Evolutionary conservation across 2,329 filamentous ascomycete species (phyloP).

Genomic region (Fusarium temperatum): DNA sequence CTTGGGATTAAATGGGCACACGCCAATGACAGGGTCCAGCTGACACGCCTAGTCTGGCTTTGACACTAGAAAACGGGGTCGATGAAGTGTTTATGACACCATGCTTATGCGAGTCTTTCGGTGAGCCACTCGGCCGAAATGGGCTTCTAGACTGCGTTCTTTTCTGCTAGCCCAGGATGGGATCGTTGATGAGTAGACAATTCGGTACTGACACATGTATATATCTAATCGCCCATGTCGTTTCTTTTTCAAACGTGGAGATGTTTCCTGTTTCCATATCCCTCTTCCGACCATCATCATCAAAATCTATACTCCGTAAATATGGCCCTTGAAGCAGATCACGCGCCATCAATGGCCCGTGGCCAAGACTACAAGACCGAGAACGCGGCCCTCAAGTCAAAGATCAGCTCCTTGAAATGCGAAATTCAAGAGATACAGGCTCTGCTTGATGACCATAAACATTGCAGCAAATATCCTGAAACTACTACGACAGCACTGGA

Average conservation of each 20-base stretch:
- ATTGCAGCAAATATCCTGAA: not conserved
- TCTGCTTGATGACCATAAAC: not conserved
- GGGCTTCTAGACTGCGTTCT: not conserved
- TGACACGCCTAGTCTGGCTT: not conserved
- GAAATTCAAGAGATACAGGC: not conserved
- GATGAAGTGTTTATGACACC: constrained; percentile 14
- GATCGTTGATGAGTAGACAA: not conserved
- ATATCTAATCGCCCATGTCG: not conserved
- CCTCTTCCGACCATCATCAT: not conserved
- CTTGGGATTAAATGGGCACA: too few species aligned
- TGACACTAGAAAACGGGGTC: not conserved
- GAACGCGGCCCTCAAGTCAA: not conserved
- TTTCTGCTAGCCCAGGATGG: not conserved
- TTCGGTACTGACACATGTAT: not conserved
- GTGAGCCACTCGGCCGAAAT: not conserved
- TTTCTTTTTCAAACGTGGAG: too few species aligned
- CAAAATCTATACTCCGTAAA: not conserved
- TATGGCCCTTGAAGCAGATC: not conserved
- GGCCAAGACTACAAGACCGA: not conserved
- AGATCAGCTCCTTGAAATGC: not conserved
- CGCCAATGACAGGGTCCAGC: not conserved
- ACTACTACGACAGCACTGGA: not conserved
- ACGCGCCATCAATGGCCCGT: not conserved
- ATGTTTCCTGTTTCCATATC: not conserved
- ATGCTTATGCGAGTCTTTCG: constrained; percentile 5